These are phyloP conservation scores for Apiotrichum mycotoxinovorans DNA, from an alignment of 1,284 basidiomycete species.

Conservation along the genomic window DNA sequence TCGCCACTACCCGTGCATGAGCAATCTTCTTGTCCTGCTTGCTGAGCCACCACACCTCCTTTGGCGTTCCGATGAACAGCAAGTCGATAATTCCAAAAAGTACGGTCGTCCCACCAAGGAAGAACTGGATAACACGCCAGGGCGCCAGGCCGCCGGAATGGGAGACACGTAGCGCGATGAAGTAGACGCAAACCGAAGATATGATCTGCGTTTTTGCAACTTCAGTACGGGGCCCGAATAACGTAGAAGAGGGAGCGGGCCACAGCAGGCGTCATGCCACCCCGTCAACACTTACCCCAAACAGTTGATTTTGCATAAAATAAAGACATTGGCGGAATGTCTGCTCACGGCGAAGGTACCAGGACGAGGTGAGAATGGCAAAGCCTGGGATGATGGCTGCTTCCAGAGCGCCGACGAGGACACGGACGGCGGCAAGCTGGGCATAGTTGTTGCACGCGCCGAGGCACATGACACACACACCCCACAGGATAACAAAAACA, in stretches of 20 bases:
- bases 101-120: conserved; percentile 25
- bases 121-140: conserved; percentile 28
- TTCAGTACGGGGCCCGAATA: no score
- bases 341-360: conserved; percentile 19
- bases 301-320: conserved; percentile 23
- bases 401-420: conserved; percentile 25
- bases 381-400: conserved; percentile 28
- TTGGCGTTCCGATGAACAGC: conserved; percentile 22
- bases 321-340: conserved; percentile 21
- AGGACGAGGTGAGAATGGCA: conserved; percentile 21
- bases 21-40: conserved; percentile 22
- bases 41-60: conserved; percentile 22
- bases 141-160: conserved; percentile 14
- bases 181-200: background rate
- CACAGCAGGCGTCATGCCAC: no score
- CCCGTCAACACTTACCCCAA: conserved; percentile 8
- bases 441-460: conserved; percentile 11
- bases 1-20: conserved; percentile 20
- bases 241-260: no score
- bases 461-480: conserved; percentile 7
- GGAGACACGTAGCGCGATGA: background rate
- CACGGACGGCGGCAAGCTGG: conserved; percentile 10
- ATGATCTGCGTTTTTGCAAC: background rate
- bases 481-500: conserved; percentile 15
- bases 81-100: conserved; percentile 11